These are phyloP conservation scores for Ceratobasidium theobromae DNA, from an alignment of 1,284 basidiomycete species.

Conservation along the genomic window DNA sequence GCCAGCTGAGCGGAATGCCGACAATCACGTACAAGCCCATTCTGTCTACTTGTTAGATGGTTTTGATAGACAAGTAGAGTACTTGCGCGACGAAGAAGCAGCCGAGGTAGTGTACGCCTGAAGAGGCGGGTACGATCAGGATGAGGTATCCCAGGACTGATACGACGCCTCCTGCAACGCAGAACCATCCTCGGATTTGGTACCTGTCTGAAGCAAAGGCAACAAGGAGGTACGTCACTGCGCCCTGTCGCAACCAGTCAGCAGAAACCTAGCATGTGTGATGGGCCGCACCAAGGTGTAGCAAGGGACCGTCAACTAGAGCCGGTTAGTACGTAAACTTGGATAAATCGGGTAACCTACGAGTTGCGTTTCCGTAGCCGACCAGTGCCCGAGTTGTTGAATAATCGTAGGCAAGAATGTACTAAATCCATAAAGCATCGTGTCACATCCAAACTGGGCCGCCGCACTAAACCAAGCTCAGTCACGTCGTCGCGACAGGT, in stretches of 20 bases:
- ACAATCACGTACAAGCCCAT: slow-evolving; percentile 34
- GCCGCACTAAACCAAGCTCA: slow-evolving; percentile 10
- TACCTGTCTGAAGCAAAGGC: slow-evolving; percentile 19
- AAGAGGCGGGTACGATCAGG: slow-evolving; percentile 25
- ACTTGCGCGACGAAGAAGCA: slow-evolving; percentile 34
- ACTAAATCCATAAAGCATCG: slow-evolving; percentile 36
- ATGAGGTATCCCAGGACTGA: slow-evolving; percentile 33
- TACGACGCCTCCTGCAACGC: slow-evolving; percentile 16
- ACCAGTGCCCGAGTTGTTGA: slow-evolving; percentile 33
- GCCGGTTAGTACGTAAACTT: neutral
- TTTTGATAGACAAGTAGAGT: neutral
- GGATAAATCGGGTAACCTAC: neutral
- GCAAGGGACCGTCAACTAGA: slow-evolving; percentile 33
- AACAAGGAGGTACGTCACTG: slow-evolving; percentile 13
- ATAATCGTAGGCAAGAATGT: slow-evolving; percentile 36
- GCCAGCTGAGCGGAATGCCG: slow-evolving; percentile 32
- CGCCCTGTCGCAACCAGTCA: neutral
- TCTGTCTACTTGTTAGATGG: neutral
- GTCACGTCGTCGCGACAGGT: neutral
- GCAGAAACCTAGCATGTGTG: neutral
- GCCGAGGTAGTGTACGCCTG: slow-evolving; percentile 27
- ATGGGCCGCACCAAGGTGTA: slow-evolving; percentile 25
- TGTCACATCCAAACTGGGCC: slow-evolving; percentile 35
- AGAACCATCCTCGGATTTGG: slow-evolving; percentile 17
- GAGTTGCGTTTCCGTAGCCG: slow-evolving; percentile 20